phyloP scores from a whole-genome alignment of 257 asterid genomes.

The Ocimum tenuiflorum region DNA sequence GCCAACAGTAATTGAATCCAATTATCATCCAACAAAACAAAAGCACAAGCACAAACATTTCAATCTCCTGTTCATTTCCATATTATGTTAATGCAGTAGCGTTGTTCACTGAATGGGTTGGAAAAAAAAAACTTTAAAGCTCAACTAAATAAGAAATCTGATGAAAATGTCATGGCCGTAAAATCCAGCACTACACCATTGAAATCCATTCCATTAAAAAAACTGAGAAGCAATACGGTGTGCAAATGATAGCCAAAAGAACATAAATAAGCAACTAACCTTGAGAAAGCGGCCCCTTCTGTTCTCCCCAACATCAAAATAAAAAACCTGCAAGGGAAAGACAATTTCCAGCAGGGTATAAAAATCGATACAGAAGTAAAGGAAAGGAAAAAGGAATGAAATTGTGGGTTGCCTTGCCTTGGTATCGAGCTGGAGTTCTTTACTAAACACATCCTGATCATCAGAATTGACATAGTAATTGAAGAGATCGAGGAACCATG shows the following conservation, averaged over 20 bases:
- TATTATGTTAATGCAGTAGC: neutral
- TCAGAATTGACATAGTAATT: conserved; percentile 86
- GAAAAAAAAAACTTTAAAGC: neutral
- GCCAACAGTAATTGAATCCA: neutral
- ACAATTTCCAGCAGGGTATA: neutral
- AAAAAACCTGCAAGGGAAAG: conserved; percentile 60
- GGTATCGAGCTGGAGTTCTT: conserved; percentile 90
- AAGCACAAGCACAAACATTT: neutral
- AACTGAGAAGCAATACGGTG: neutral
- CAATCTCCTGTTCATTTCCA: neutral
- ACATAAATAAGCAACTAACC: conserved; percentile 35
- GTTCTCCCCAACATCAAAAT: conserved; percentile 91
- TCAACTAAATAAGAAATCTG: neutral
- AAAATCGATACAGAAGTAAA: neutral
- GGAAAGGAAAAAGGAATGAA: neutral
- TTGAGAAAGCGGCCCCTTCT: conserved; percentile 96
- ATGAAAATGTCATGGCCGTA: neutral
- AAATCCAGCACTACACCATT: neutral
- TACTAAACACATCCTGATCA: conserved; percentile 74
- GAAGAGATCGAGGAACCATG: conserved; percentile 98
- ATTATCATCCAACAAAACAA: neutral
- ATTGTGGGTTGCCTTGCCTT: conserved; percentile 63
- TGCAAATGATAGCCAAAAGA: neutral
- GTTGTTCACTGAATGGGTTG: neutral
- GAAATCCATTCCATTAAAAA: neutral